Base-by-base conservation (phyloP, 805 yeast genomes). In the Metschnikowia continentalis region DNA sequence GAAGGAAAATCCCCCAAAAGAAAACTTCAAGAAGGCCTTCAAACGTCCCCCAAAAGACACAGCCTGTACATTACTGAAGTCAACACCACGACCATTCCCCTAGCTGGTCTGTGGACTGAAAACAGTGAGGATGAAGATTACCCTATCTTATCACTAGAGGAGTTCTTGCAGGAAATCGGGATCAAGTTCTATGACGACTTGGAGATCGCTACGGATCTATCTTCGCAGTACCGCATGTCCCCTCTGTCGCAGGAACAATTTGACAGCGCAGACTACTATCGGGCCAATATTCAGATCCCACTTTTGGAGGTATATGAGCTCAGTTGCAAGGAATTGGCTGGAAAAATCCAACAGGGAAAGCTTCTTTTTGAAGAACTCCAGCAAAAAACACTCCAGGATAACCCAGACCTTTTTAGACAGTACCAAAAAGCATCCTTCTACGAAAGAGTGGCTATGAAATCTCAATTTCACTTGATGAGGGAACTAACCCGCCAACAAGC, bases 401-500 rank as follows among this genome's bases (percentile, higher is more conserved):
- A 77, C 47, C 83, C 86, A 0, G 65, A 67, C 6, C 58, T 83
- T 14, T 75, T 83, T 53, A 66, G 68, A 32, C 81, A 79, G 51
- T 83, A 75, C 60, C 72, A 77, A 49, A 63, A 67, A 1, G 65
- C 80, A 0, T 56, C 68, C 6, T 63, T 67, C 2, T 67, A 66
- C 35, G 77, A 71, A 6, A 72, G 71, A 54, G 64, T 67, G 39
- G 57, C 62, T 1, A 71, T 81, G 73, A 74, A 72, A 35, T 65
- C 75, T n/a, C 78, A 79, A 52, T 71, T 83, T 45, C 76, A 74
- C 51, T 52, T 76, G 11, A 66, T 83, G 40, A 80, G 81, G 59
- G 77, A 73, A 32, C 77, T 66, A 52, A 72, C 87, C 0, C 70
- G 81, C 32, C 69, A 75, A 32, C 80, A 79, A 58, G 80, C 88